A percentile compares a stretch with the other conserved stretches of the same genome.
Evolutionary conservation across 495 filamentous ascomycete genomes (phyloP).

Genomic region (Bryoglossum gracile): DNA sequence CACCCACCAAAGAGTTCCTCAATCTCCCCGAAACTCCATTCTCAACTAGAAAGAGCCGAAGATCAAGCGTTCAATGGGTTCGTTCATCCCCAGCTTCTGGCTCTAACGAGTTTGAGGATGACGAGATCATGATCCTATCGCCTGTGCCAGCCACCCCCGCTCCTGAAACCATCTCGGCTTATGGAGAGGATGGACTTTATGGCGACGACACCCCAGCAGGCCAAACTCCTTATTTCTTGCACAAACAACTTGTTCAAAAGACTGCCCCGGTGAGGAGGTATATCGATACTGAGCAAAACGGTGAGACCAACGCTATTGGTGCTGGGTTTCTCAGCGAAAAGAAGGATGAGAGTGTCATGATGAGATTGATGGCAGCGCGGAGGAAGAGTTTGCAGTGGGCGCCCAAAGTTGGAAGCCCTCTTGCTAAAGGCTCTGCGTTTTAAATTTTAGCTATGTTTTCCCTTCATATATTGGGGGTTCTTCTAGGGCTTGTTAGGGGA

Average conservation of each 20-base stretch:
- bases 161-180: constrained; percentile 38
- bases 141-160: constrained; percentile 49
- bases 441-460: too few species aligned
- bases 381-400: constrained; percentile 80
- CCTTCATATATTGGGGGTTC: too few species aligned
- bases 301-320: constrained; percentile 16
- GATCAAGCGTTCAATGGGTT: constrained; percentile 46
- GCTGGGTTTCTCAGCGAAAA: constrained; percentile 30
- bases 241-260: constrained; percentile 51
- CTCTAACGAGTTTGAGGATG: constrained; percentile 24
- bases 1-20: constrained; percentile 27
- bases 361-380: constrained; percentile 63
- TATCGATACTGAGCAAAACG: constrained; percentile 27
- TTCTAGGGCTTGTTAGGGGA: too few species aligned
- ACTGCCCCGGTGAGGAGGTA: constrained; percentile 59
- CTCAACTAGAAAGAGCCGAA: constrained; percentile 37
- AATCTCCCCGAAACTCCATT: constrained; percentile 16
- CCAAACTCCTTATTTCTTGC: constrained; percentile 25
- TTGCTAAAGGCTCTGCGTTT: constrained; percentile 36
- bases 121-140: constrained; percentile 34
- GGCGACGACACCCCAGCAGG: constrained; percentile 19
- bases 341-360: constrained; percentile 44
- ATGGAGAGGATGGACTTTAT: constrained; percentile 20
- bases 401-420: constrained; percentile 69
- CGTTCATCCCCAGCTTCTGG: constrained; percentile 29